These are phyloP conservation scores for Fraxinus sp. DNA, from an alignment of 305 asterid species.

Conservation along the genomic window DNA sequence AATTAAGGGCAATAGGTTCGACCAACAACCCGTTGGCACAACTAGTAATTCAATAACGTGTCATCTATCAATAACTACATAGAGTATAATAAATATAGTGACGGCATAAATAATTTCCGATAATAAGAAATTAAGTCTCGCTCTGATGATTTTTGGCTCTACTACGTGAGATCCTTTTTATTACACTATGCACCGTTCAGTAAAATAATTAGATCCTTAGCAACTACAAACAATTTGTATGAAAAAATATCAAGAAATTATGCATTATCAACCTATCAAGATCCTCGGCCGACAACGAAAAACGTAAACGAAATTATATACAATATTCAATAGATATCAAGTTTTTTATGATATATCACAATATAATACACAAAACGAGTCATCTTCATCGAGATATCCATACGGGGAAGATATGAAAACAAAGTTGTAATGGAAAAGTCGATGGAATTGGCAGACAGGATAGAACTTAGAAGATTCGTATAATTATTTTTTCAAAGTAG, in stretches of 20 bases:
- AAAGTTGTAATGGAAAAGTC: constrained; percentile 31
- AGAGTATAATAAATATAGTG: background rate
- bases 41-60: background rate
- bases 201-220: background rate
- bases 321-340: background rate
- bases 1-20: background rate
- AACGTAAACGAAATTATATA: background rate
- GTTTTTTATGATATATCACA: background rate
- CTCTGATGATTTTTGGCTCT: background rate
- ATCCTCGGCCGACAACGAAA: background rate
- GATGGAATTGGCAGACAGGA: constrained; percentile 45
- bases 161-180: background rate
- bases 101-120: too few relatives aligned
- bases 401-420: constrained; percentile 29
- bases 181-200: background rate
- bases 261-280: background rate
- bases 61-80: background rate
- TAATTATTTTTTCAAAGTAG: constrained; percentile 16
- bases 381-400: constrained; percentile 20
- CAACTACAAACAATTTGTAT: background rate
- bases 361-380: constrained; percentile 18
- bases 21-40: background rate
- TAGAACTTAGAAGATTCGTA: constrained; percentile 22
- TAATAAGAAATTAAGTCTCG: background rate
- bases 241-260: background rate